phyloP scores from a whole-genome alignment of 2,329 filamentous ascomycete genomes.

The Orbilia oligospora region DNA sequence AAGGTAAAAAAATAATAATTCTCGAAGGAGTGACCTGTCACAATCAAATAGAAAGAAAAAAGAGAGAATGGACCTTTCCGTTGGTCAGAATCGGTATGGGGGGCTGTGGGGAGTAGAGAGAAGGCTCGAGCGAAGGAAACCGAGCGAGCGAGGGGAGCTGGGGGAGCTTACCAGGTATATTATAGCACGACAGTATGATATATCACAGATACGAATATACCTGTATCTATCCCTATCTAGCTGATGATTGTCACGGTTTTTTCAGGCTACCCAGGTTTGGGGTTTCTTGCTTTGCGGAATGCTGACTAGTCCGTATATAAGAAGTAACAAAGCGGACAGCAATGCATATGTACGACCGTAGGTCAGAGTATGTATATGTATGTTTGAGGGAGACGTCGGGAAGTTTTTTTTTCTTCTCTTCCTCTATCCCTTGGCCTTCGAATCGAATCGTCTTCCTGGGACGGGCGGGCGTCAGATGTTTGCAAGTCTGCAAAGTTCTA shows the following conservation, averaged over 20 bases:
- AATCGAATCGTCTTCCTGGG: slow-evolving; percentile 48
- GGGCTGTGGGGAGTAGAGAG: slow-evolving; percentile 9
- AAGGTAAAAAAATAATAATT: not conserved
- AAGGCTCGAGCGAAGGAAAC: slow-evolving; percentile 46
- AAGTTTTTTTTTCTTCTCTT: slow-evolving; percentile 24
- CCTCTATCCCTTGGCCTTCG: slow-evolving; percentile 19
- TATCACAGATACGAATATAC: slow-evolving; percentile 38
- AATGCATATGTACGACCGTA: slow-evolving; percentile 17
- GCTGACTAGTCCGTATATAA: slow-evolving; percentile 23
- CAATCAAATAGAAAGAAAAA: slow-evolving; percentile 20
- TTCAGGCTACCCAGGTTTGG: slow-evolving; percentile 20
- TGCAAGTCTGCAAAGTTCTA: slow-evolving; percentile 46
- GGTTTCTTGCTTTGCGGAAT: slow-evolving; percentile 14
- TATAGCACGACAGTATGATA: slow-evolving; percentile 38
- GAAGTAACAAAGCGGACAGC: slow-evolving; percentile 9
- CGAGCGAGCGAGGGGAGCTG: slow-evolving; percentile 38
- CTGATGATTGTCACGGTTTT: slow-evolving; percentile 35
- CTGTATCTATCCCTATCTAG: slow-evolving; percentile 38
- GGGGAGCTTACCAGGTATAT: slow-evolving; percentile 59
- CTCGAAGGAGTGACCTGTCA: slow-evolving; percentile 52
- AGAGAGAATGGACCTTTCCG: slow-evolving; percentile 15
- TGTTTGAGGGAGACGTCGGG: slow-evolving; percentile 26
- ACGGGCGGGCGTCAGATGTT: slow-evolving; percentile 51
- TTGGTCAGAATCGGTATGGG: not conserved
- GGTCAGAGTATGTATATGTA: slow-evolving; percentile 3